phyloP scores from a whole-genome alignment of 495 filamentous ascomycete genomes.

The Aspergillus bridgeri region DNA sequence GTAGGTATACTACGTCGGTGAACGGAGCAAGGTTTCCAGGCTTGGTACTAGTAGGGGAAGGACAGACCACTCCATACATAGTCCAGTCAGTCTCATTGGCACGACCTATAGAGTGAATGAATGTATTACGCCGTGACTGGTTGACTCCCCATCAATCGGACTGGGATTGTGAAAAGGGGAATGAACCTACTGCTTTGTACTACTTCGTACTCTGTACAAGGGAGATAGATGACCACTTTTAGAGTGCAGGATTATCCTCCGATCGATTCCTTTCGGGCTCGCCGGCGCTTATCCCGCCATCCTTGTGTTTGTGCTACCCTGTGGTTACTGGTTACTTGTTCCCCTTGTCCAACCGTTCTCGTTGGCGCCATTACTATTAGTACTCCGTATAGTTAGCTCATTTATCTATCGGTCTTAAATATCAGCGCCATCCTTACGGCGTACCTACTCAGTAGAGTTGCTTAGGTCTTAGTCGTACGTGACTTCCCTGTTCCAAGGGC shows the following conservation, averaged over 20 bases:
- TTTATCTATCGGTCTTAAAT: background rate
- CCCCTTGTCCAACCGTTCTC: slow-evolving; percentile 5
- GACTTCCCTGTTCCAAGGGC: no score
- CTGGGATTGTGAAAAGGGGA: background rate
- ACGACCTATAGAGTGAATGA: no score
- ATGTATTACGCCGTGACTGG: background rate
- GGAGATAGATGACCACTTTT: background rate
- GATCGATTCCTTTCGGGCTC: slow-evolving; percentile 8
- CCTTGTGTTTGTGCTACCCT: slow-evolving; percentile 2
- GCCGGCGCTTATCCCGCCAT: slow-evolving; percentile 14
- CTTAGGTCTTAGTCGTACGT: background rate
- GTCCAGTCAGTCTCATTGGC: no score
- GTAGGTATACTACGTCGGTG: no score
- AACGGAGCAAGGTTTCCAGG: no score
- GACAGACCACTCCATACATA: background rate
- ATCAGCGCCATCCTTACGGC: background rate
- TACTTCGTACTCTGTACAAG: no score
- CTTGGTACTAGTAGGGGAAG: background rate
- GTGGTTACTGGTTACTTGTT: slow-evolving; percentile 4
- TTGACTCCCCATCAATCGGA: background rate
- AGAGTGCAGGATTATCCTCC: background rate
- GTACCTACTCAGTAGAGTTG: no score
- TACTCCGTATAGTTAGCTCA: background rate
- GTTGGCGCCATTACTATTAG: background rate
- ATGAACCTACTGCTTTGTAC: background rate